These are phyloP conservation scores for Tinospora cordifolia DNA, from an alignment of 164 flowering plant genomes.

Conservation along the genomic window DNA sequence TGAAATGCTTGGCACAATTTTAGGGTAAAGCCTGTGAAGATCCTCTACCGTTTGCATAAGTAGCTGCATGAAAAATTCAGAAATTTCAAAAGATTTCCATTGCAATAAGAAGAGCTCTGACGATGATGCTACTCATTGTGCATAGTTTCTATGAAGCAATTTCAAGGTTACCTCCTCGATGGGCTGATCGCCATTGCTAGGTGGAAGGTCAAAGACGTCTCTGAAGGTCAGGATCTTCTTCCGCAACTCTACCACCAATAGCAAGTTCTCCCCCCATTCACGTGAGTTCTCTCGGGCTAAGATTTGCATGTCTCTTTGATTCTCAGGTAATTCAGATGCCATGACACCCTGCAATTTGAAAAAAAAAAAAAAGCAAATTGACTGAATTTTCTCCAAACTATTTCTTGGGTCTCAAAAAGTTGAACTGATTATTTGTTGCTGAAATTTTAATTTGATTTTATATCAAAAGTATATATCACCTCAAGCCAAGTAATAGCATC, in stretches of 20 bases:
- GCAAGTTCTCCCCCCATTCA: constrained; percentile 27
- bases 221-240: constrained; percentile 53
- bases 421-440: background rate
- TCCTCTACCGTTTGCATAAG: constrained; percentile 45
- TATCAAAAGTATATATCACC: background rate
- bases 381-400: background rate
- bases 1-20: constrained; percentile 20
- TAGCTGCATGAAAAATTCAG: constrained; percentile 34
- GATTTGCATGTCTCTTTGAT: constrained; percentile 14
- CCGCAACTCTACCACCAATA: constrained; percentile 42
- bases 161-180: constrained; percentile 38
- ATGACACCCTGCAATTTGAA: constrained; percentile 13
- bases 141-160: background rate
- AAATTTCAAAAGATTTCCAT: background rate
- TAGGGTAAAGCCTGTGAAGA: constrained; percentile 55
- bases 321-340: constrained; percentile 12
- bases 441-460: background rate
- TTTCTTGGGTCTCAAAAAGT: background rate
- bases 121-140: background rate
- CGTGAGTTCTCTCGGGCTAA: constrained; percentile 15
- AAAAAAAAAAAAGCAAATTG: background rate
- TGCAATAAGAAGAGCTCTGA: background rate
- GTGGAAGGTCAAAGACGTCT: constrained; percentile 62
- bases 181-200: constrained; percentile 35
- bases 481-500: background rate